Conservation (phyloP, 129 eudicot genomes). For the Dittrichia graveolens region DNA sequence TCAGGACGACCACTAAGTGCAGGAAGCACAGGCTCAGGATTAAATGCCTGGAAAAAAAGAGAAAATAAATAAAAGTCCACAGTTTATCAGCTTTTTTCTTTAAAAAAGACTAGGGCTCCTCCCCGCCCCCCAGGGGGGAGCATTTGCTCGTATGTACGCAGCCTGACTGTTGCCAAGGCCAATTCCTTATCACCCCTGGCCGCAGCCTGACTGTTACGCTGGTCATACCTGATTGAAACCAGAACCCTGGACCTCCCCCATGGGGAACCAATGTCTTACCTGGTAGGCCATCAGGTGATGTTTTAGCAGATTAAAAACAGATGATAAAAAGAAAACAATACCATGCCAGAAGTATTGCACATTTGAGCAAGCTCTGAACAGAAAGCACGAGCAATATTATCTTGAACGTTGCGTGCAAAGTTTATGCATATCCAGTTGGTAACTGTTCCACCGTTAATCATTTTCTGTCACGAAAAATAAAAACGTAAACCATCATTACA, state of each 20-base stretch:
- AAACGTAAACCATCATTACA: neutral
- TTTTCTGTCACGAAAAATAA: slow-evolving; percentile 49
- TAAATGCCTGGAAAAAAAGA: slow-evolving; percentile 49
- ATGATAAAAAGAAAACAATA: slow-evolving; percentile 26
- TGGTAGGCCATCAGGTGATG: too few relatives aligned
- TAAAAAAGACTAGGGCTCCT: neutral
- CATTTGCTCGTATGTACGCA: too few relatives aligned
- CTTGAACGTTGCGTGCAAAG: slow-evolving; percentile 78
- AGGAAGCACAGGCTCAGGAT: slow-evolving; percentile 76
- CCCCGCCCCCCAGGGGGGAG: too few relatives aligned
- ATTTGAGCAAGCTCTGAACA: slow-evolving; percentile 84
- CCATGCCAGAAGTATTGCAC: slow-evolving; percentile 91
- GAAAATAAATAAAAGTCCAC: neutral
- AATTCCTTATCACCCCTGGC: too few relatives aligned
- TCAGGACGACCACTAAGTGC: slow-evolving; percentile 67
- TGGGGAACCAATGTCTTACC: neutral
- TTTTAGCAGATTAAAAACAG: neutral
- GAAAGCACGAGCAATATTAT: slow-evolving; percentile 57
- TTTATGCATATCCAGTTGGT: slow-evolving; percentile 75
- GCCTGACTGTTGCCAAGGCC: too few relatives aligned
- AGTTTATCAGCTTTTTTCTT: neutral
- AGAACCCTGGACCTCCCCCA: too few relatives aligned
- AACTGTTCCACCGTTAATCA: slow-evolving; percentile 87
- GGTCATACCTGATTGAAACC: too few relatives aligned
- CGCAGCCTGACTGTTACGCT: too few relatives aligned